phyloP scores from a whole-genome alignment of 2,329 filamentous ascomycete species.

The Huntiella bhutanensis region DNA sequence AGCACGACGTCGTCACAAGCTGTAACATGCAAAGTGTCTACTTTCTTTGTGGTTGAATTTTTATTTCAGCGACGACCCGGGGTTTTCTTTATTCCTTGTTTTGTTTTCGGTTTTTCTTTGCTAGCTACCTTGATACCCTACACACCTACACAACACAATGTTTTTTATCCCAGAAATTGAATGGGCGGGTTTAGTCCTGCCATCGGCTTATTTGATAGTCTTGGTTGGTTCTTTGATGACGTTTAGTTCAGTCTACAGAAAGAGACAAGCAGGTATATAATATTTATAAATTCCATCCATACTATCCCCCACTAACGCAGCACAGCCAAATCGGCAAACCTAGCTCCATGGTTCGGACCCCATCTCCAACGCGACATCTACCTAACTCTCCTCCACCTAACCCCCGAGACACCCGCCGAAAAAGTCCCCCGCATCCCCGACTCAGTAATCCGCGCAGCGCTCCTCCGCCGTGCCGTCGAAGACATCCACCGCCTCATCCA shows the following conservation, averaged over 20 bases:
- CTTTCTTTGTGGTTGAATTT: background rate
- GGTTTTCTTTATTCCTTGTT: background rate
- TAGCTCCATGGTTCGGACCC: constrained; percentile 84
- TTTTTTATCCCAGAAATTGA: constrained; percentile 34
- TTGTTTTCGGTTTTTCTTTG: background rate
- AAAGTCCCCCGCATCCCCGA: constrained; percentile 59
- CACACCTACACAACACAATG: constrained; percentile 20
- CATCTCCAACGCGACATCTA: constrained; percentile 91
- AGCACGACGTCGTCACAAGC: too few relatives aligned
- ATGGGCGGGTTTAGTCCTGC: constrained; percentile 72
- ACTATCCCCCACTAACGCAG: constrained; percentile 8
- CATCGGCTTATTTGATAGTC: constrained; percentile 75
- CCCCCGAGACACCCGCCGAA: constrained; percentile 48
- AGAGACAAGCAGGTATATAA: constrained; percentile 62
- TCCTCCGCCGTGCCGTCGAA: constrained; percentile 75
- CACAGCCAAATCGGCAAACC: constrained; percentile 51
- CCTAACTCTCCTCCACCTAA: constrained; percentile 72
- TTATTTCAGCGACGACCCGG: background rate
- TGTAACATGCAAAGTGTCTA: too few relatives aligned
- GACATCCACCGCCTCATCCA: constrained; percentile 85
- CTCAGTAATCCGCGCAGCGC: constrained; percentile 67
- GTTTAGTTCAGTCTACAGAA: constrained; percentile 84
- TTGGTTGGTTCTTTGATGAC: constrained; percentile 75
- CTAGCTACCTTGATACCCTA: background rate
- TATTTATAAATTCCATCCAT: constrained; percentile 11